Conservation (phyloP, 73 alveolate species). For the Tetrahymena elliotti region DNA sequence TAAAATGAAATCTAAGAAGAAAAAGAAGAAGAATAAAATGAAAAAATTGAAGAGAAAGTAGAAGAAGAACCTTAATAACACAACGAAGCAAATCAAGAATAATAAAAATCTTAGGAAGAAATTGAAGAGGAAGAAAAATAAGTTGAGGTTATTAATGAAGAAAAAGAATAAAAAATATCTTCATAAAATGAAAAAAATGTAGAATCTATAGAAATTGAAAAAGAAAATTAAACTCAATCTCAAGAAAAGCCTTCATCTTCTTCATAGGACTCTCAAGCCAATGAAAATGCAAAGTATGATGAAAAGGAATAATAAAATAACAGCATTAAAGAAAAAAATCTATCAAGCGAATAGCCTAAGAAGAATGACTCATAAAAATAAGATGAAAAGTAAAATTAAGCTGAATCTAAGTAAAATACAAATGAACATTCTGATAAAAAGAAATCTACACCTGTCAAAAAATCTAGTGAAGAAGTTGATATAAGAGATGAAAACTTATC, state of each 20-base stretch:
- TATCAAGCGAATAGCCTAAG: neutral
- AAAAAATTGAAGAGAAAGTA: neutral
- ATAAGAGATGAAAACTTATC: neutral
- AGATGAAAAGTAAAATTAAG: neutral
- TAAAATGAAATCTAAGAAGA: neutral
- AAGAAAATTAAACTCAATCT: neutral
- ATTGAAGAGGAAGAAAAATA: neutral
- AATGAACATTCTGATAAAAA: neutral
- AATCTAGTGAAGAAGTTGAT: neutral
- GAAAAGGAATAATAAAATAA: neutral
- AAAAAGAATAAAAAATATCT: neutral
- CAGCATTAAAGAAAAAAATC: neutral
- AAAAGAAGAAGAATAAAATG: neutral
- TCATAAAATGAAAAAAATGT: neutral
- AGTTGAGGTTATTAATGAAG: neutral
- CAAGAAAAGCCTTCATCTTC: neutral
- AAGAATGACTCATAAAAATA: neutral
- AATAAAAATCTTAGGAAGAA: neutral
- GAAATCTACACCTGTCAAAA: neutral
- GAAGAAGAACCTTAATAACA: neutral
- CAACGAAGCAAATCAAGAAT: neutral
- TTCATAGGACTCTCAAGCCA: too few relatives aligned
- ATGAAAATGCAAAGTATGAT: neutral
- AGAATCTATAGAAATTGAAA: neutral
- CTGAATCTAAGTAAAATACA: neutral